Evolutionary conservation across 2,329 filamentous ascomycete genomes (phyloP).

Genomic region (Clonostachys byssicola): DNA sequence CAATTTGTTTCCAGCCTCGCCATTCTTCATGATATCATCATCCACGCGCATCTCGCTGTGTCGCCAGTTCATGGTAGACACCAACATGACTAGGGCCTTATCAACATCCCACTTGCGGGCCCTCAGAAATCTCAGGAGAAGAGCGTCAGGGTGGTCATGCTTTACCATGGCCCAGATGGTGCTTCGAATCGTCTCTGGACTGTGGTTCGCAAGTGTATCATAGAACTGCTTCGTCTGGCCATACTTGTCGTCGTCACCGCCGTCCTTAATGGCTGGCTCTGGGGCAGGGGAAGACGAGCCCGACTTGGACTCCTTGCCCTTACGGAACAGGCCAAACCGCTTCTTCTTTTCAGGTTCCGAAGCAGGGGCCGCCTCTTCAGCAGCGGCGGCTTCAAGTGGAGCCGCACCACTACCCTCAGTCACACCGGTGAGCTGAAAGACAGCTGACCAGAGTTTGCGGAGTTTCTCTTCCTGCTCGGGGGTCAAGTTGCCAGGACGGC

Average conservation of each 20-base stretch:
- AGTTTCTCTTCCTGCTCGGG: constrained; percentile 84
- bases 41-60: constrained; percentile 81
- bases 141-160: constrained; percentile 86
- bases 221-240: constrained; percentile 84
- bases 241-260: constrained; percentile 80
- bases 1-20: constrained; percentile 64
- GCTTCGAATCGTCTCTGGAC: constrained; percentile 72
- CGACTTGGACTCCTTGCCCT: constrained; percentile 47
- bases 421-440: constrained; percentile 74
- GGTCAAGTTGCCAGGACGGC: constrained; percentile 84
- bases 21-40: constrained; percentile 75
- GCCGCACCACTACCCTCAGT: constrained; percentile 12
- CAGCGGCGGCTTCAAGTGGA: constrained; percentile 42
- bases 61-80: constrained; percentile 93
- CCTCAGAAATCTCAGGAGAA: constrained; percentile 76
- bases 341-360: constrained; percentile 56
- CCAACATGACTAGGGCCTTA: constrained; percentile 87
- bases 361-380: constrained; percentile 14
- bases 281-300: constrained; percentile 18
- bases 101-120: constrained; percentile 97
- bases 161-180: constrained; percentile 95
- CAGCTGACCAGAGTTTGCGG: constrained; percentile 76
- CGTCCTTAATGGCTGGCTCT: constrained; percentile 28
- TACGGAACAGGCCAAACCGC: constrained; percentile 65
- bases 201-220: constrained; percentile 71